Evolutionary conservation across 2,329 filamentous ascomycete species (phyloP).

Genomic region (Pezicula neosporulosa): DNA sequence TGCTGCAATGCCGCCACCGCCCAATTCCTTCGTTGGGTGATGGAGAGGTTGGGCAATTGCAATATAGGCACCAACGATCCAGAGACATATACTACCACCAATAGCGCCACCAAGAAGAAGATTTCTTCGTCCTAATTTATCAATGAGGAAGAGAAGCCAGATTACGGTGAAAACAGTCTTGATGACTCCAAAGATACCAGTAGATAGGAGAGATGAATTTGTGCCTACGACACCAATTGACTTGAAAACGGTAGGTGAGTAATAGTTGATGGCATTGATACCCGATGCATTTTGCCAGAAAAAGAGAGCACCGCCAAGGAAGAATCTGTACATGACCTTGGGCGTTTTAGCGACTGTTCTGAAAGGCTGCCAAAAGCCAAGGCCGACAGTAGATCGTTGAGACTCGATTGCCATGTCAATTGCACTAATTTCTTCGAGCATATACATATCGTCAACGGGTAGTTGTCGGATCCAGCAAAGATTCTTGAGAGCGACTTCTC

Average conservation of each 20-base stretch:
- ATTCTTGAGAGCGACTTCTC: slow-evolving; percentile 54
- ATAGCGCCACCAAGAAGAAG: slow-evolving; percentile 63
- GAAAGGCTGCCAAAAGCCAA: slow-evolving; percentile 75
- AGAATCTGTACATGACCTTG: slow-evolving; percentile 66
- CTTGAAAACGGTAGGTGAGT: slow-evolving; percentile 65
- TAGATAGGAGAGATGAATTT: slow-evolving; percentile 59
- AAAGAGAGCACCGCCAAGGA: slow-evolving; percentile 72
- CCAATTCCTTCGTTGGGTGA: slow-evolving; percentile 31
- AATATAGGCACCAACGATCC: slow-evolving; percentile 61
- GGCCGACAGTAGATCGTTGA: slow-evolving; percentile 58
- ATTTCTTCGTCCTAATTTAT: slow-evolving; percentile 57
- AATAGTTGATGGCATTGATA: slow-evolving; percentile 80
- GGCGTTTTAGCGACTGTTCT: slow-evolving; percentile 47
- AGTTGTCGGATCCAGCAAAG: slow-evolving; percentile 66
- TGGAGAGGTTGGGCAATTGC: slow-evolving; percentile 40
- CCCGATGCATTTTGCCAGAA: slow-evolving; percentile 75
- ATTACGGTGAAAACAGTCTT: slow-evolving; percentile 67
- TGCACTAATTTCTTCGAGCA: slow-evolving; percentile 68
- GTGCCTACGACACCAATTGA: slow-evolving; percentile 55
- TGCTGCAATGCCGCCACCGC: slow-evolving; percentile 52
- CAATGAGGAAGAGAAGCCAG: slow-evolving; percentile 68
- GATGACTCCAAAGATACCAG: slow-evolving; percentile 74
- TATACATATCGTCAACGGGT: slow-evolving; percentile 54
- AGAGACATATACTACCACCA: slow-evolving; percentile 62
- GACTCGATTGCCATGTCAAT: slow-evolving; percentile 69